Evolutionary conservation across 495 filamentous ascomycete genomes (phyloP), one percentile per base, ranked within the genome.

Genomic region (Annulohypoxylon nitens): DNA sequence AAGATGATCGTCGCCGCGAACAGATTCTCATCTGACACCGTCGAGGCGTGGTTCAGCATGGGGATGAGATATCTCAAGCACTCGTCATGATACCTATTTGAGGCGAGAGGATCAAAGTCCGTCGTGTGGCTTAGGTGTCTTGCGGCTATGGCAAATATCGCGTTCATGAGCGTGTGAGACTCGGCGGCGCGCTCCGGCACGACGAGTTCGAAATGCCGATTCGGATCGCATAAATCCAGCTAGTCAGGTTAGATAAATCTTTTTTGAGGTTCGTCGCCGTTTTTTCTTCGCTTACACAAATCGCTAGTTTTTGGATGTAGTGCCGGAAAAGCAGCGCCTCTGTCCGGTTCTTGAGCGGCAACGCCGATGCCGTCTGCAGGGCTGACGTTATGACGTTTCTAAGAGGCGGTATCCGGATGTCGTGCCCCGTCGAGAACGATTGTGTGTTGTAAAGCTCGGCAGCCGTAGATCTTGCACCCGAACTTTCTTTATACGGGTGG

Each of bases 1-100:
- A 90, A 80, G 61, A 91, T 90, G 7, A 91, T 87, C 3, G 84
- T 86, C 2, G 88, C 86, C 3, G 88, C 88, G 53, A 91, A 85
- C 4, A 89, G 81, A 45, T 90, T 86, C 67, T 88, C 88, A 60
- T 90, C 88, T 16, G 83, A 81, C 9, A 90, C 82, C 8, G 86
- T 86, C 1, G 86, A 82, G 18, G 83, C 79, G 36, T 88, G 78
- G 70, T 85, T 76, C 34, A 86, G 76, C 70, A 84, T 80, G 0
- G 84, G 69, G 8, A 86, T 89, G 1, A 89, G 81, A 33, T 83
- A 72, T 18, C 82, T 81, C 5, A 88, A 76, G 61, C 88, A 89
- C 20, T 83, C 80, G 3, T 84, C 79, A 43, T 86, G 82, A 67
- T 88, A 89, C 36, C 78, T 76, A 57, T 84, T 83, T 1, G 84